phyloP scores from a whole-genome alignment of 73 alveolate genomes.

The Tetrahymena malaccensis region DNA sequence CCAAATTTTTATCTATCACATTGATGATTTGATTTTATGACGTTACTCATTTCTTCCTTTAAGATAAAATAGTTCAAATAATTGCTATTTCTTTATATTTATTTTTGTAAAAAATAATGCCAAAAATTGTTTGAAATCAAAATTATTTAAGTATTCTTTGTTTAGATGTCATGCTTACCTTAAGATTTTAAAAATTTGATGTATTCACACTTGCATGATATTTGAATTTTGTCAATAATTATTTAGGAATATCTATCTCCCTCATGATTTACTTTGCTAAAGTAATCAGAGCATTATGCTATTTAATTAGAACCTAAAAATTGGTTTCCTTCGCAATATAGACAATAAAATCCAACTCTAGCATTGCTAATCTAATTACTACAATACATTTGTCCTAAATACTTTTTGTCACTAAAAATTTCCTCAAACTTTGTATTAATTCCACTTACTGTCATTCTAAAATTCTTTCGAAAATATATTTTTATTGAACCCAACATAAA shows the following conservation, averaged over 20 bases:
- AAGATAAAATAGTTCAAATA: too few species aligned
- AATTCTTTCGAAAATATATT: background rate
- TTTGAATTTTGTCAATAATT: background rate
- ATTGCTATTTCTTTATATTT: too few species aligned
- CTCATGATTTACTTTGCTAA: background rate
- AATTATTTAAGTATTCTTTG: too few species aligned
- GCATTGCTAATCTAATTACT: background rate
- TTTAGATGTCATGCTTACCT: background rate
- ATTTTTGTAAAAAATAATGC: too few species aligned
- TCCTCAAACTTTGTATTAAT: background rate
- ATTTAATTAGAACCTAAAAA: background rate
- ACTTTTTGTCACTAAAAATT: background rate
- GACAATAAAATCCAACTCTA: background rate
- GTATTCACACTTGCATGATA: background rate
- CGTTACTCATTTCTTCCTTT: too few species aligned
- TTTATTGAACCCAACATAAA: background rate
- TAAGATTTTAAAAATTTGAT: background rate
- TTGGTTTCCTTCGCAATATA: background rate
- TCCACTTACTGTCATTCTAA: background rate
- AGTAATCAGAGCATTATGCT: background rate
- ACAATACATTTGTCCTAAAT: background rate
- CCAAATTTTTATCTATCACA: too few species aligned
- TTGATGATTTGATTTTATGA: too few species aligned
- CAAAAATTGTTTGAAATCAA: too few species aligned
- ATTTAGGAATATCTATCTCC: background rate